Conservation (phyloP, 139 green algal genomes). For the Picochlorum costavermella region DNA sequence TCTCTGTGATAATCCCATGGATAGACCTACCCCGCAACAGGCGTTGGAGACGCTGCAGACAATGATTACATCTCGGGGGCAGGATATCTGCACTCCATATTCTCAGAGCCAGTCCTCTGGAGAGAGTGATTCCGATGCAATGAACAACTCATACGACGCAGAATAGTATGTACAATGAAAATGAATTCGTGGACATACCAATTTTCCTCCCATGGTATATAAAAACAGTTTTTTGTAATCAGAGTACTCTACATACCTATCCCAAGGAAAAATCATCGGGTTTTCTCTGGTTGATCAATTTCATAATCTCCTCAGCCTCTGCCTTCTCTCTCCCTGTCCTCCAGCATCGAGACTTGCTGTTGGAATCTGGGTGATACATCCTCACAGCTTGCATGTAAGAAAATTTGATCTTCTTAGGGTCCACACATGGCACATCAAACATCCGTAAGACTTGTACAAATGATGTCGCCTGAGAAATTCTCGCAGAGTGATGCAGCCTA, state of each 20-base stretch:
- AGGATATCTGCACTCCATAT: too few relatives aligned
- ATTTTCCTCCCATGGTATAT: too few relatives aligned
- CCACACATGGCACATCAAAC: constrained; percentile 19
- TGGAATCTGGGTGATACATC: constrained; percentile 34
- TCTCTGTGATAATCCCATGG: too few relatives aligned
- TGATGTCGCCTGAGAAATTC: background rate
- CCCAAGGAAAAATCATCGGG: background rate
- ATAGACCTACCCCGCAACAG: too few relatives aligned
- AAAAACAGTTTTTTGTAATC: too few relatives aligned
- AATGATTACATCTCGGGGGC: too few relatives aligned
- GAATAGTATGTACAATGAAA: too few relatives aligned
- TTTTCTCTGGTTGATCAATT: constrained; percentile 28
- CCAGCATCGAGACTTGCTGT: constrained; percentile 18
- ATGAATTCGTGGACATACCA: too few relatives aligned
- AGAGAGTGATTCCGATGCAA: too few relatives aligned
- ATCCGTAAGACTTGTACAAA: constrained; percentile 14
- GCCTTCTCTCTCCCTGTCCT: constrained; percentile 4
- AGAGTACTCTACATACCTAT: background rate
- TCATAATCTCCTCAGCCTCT: constrained; percentile 32
- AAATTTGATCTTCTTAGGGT: constrained; percentile 3
- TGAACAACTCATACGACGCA: too few relatives aligned
- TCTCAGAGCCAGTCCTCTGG: too few relatives aligned
- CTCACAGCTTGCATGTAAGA: constrained; percentile 22
- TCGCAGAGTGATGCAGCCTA: background rate
- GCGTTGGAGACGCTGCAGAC: too few relatives aligned